Evolutionary conservation across 768 basidiomycete genomes (phyloP).

Genomic region (Hericium alpestre): DNA sequence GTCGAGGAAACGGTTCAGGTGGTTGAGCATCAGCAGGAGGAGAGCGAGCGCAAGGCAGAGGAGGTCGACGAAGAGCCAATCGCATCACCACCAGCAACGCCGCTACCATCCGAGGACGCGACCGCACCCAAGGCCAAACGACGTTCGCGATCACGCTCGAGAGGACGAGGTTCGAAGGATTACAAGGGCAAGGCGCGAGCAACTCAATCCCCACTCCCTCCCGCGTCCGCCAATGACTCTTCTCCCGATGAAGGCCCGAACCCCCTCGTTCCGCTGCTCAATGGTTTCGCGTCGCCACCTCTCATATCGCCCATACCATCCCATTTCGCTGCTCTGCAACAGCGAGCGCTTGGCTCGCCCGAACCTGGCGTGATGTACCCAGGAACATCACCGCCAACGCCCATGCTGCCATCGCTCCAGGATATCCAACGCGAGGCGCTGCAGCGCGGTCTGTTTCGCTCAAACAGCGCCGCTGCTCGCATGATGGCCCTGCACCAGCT

Average conservation of each 20-base stretch:
- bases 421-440: constrained; percentile 46
- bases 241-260: constrained; percentile 42
- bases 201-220: constrained; percentile 34
- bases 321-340: constrained; percentile 28
- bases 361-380: constrained; percentile 51
- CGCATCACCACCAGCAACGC: constrained; percentile 12
- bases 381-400: constrained; percentile 56
- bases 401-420: constrained; percentile 65
- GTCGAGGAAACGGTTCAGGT: background rate
- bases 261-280: constrained; percentile 17
- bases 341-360: constrained; percentile 24
- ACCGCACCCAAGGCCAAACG: constrained; percentile 38
- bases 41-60: constrained; percentile 7
- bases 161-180: constrained; percentile 56
- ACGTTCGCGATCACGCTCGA: constrained; percentile 59
- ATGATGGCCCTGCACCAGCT: constrained; percentile 77
- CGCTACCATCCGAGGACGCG: constrained; percentile 15
- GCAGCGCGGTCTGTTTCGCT: constrained; percentile 60
- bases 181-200: constrained; percentile 36
- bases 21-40: background rate
- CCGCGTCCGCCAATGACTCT: constrained; percentile 47
- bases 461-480: constrained; percentile 80
- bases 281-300: constrained; percentile 19
- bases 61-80: constrained; percentile 14
- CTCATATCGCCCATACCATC: constrained; percentile 47